Conservation (phyloP, 805 yeast species). For the Ogataea haglerorum region DNA sequence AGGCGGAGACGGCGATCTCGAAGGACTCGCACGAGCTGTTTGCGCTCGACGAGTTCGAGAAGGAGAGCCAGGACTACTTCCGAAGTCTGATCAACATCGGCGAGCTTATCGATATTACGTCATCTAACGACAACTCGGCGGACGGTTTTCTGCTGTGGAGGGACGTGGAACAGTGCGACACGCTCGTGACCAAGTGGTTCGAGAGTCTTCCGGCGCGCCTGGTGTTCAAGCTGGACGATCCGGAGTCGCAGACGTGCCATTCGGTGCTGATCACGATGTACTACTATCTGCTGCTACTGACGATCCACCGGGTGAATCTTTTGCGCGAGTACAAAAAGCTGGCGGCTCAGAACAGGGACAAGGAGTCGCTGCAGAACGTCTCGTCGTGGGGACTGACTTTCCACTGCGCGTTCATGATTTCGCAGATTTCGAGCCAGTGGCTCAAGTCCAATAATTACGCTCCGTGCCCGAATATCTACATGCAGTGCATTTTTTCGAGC, state of each 20-base stretch:
- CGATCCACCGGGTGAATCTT: conserved; percentile 45
- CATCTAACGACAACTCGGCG: neutral
- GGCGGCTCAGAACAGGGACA: neutral
- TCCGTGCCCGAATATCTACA: conserved; percentile 9
- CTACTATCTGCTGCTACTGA: conserved; percentile 64
- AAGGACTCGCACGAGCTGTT: conserved; percentile 5
- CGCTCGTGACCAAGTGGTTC: conserved; percentile 74
- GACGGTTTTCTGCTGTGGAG: neutral
- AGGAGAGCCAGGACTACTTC: conserved; percentile 1
- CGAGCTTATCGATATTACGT: conserved; percentile 13
- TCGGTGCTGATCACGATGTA: conserved; percentile 60
- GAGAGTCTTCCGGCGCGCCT: conserved; percentile 57
- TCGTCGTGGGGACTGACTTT: conserved; percentile 75
- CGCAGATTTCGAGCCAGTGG: conserved; percentile 50
- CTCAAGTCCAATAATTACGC: conserved; percentile 40
- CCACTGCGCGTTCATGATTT: conserved; percentile 73
- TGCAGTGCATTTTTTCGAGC: conserved; percentile 49
- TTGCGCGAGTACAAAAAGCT: conserved; percentile 33
- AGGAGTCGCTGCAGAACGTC: conserved; percentile 25
- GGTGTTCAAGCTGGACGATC: conserved; percentile 52
- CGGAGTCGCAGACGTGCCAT: conserved; percentile 38
- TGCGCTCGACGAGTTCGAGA: neutral
- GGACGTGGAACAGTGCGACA: conserved; percentile 54
- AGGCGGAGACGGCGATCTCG: conserved; percentile 68
- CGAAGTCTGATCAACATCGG: conserved; percentile 11